Evolutionary conservation across 345 rosid genomes (phyloP).

Genomic region (Gossypium thurberi): DNA sequence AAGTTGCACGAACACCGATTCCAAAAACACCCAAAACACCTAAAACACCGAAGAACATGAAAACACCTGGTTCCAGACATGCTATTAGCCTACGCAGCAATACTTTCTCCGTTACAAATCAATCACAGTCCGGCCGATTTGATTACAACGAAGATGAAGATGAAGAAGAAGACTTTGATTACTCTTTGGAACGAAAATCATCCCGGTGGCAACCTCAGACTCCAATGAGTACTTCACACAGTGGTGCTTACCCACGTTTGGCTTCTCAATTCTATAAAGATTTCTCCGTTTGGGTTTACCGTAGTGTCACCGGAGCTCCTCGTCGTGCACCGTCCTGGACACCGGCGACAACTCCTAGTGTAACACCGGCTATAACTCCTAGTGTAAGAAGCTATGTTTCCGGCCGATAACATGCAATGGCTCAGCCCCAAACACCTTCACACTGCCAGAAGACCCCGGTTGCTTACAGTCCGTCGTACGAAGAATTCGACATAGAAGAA

Average conservation of each 20-base stretch:
- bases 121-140: slow-evolving; percentile 17
- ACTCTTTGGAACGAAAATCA: slow-evolving; percentile 45
- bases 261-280: slow-evolving; percentile 68
- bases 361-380: slow-evolving; percentile 29
- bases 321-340: slow-evolving; percentile 52
- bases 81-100: slow-evolving; percentile 40
- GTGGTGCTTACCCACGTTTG: slow-evolving; percentile 32
- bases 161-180: slow-evolving; percentile 36
- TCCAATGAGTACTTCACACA: slow-evolving; percentile 30
- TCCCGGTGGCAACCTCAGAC: slow-evolving; percentile 18
- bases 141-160: slow-evolving; percentile 25
- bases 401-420: slow-evolving; percentile 20
- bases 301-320: slow-evolving; percentile 47
- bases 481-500: slow-evolving; percentile 26
- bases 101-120: slow-evolving; percentile 27
- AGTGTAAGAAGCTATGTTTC: slow-evolving; percentile 23
- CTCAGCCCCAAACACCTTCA: slow-evolving; percentile 21
- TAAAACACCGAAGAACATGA: slow-evolving; percentile 23
- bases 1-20: slow-evolving; percentile 33
- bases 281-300: slow-evolving; percentile 54
- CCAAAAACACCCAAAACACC: slow-evolving; percentile 36
- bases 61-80: slow-evolving; percentile 26
- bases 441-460: slow-evolving; percentile 24
- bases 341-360: slow-evolving; percentile 47
- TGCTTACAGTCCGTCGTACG: slow-evolving; percentile 26